A percentile compares a stretch with the other conserved stretches of the same genome.
Conservation (phyloP, 169 alveolate genomes). For the Theileria sp. region DNA sequence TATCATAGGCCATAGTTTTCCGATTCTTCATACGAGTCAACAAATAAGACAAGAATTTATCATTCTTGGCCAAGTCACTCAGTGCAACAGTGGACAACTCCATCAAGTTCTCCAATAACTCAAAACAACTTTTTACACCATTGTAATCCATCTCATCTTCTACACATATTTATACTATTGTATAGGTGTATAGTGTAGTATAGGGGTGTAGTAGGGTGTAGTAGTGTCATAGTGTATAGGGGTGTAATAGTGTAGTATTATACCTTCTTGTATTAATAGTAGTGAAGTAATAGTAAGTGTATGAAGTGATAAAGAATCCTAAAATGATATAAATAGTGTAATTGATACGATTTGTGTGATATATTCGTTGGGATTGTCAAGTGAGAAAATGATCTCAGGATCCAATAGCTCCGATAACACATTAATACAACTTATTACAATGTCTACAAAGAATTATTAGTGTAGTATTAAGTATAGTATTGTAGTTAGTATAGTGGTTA, state of each 20-base stretch:
- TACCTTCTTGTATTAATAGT: conserved; percentile 66
- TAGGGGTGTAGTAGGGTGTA: too few relatives aligned
- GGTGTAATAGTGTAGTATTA: too few relatives aligned
- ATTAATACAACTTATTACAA: conserved; percentile 60
- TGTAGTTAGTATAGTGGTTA: neutral
- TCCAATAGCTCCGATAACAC: conserved; percentile 71
- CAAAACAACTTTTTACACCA: conserved; percentile 66
- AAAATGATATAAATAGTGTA: neutral
- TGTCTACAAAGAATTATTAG: conserved; percentile 45
- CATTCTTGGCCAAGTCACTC: conserved; percentile 21
- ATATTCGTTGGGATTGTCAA: conserved; percentile 46
- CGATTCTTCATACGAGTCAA: conserved; percentile 49
- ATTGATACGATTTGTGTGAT: conserved; percentile 13
- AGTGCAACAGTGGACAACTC: conserved; percentile 32
- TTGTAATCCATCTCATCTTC: conserved; percentile 65
- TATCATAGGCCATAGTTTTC: conserved; percentile 59
- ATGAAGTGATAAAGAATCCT: conserved; percentile 30
- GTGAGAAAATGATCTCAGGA: conserved; percentile 59
- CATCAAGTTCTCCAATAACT: conserved; percentile 63
- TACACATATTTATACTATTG: too few relatives aligned
- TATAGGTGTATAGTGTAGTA: too few relatives aligned
- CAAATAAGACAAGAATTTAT: conserved; percentile 22
- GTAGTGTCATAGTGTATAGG: too few relatives aligned
- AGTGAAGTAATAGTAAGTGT: conserved; percentile 12
- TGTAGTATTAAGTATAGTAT: too few relatives aligned